Conservation (phyloP, 345 rosid species). For the Viola odorata region DNA sequence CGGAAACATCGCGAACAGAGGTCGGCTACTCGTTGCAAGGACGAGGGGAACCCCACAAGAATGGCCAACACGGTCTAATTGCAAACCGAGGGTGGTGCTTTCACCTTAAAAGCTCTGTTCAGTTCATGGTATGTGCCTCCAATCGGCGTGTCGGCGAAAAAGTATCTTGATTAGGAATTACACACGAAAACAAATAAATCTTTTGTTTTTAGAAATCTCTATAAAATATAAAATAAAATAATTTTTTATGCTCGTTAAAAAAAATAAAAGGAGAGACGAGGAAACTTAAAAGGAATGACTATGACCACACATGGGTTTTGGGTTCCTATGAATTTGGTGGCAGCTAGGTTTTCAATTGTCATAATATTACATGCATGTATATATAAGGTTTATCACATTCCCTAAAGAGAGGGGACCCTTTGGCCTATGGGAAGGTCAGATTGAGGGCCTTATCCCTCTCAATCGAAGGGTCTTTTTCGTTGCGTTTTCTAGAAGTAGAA, state of each 20-base stretch:
- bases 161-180: not conserved
- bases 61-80: too few species aligned
- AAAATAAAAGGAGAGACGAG: not conserved
- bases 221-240: not conserved
- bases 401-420: not conserved
- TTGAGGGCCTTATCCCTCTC: conserved; percentile 2
- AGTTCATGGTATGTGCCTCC: conserved; percentile 1
- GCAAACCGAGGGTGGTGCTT: too few species aligned
- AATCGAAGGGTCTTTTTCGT: conserved; percentile 10
- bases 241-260: not conserved
- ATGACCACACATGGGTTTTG: not conserved
- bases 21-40: too few species aligned
- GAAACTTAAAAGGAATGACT: not conserved
- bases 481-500: conserved; percentile 9
- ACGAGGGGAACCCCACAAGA: not conserved
- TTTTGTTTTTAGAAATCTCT: too few species aligned
- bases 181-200: too few species aligned
- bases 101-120: not conserved
- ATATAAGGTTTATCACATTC: conserved; percentile 1
- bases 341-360: not conserved
- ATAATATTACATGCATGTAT: not conserved
- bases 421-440: conserved; percentile 3
- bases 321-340: not conserved
- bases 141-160: conserved; percentile 9
- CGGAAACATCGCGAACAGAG: too few species aligned